Base-by-base conservation (phyloP, 768 basidiomycete genomes). In the Cubamyces lactineus region DNA sequence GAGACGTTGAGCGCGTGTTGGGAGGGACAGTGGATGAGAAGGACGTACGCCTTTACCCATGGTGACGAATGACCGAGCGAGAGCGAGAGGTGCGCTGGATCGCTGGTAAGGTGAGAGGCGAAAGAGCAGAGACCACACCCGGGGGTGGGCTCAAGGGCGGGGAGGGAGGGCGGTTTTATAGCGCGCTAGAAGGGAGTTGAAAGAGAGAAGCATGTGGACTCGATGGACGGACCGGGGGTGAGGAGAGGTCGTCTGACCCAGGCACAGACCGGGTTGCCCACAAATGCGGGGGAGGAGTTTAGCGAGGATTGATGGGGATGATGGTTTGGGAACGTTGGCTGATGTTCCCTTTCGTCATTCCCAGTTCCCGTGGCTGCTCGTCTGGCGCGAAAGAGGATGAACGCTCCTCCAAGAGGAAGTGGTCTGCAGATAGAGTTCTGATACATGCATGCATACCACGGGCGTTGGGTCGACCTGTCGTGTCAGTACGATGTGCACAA, bases 11-110 rank as follows among this genome's bases (percentile, higher is more conserved):
- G 46, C 45, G 26, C 52, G 23, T 12, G 38, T 2, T 21, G 19
- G 28, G 13, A 53, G 40, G 0, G 11, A 16, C 1, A 15, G 24
- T 21, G n/a, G 17, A 28, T 23, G 6, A 40, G 3, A 40, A 13
- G 30, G 41, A 60, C 59, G 45, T 48, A 60, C 59, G 59, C 59
- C 59, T 60, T 60, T 53, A 51, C 59, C 59, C 59, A 60, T 60
- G 45, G 51, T 60, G 13, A 45, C 52, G 52, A 40, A n/a, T 45
- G 43, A 40, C 28, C 48, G 57, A 46, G 58, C 47, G 58, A 53
- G 47, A 57, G 23, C 56, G 24, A n/a, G 26, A 26, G 12, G 15
- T 43, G 5, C 41, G 50, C 50, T 38, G 50, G 50, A 38, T 24
- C 26, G 50, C 50, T 52, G 30, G 28, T 21, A 42, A 51, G 58